Evolutionary conservation across 1,139 yeast genomes (phyloP), one percentile per base, ranked within the genome.

Genomic region (Kluyveromyces sp.): DNA sequence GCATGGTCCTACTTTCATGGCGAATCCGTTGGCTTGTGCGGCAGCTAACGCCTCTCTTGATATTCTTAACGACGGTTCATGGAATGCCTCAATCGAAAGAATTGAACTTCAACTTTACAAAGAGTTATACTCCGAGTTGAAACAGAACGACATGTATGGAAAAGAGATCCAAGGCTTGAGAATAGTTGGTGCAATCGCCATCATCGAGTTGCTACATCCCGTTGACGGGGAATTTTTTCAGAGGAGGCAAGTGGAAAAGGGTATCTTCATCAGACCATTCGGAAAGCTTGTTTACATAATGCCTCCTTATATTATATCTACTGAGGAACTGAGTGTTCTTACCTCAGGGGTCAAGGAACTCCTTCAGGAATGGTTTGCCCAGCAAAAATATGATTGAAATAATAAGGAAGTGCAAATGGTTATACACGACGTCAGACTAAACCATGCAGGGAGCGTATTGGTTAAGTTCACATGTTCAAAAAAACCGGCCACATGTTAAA

Each of bases 1-100:
- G 57, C 70, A 66, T 48, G 70, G 70, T 8, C 66, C 67, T 17
- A 66, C 70, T 0, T 66, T 60, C 47, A 59, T 64, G 58, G 68
- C 64, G 1, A 62, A 66, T 35, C 67, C 70, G 8, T 51, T 65
- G 36, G 64, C 66, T 3, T 66, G 69, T 49, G 55, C 60, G 7
- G 62, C 64, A 4, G 64, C 66, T 4, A 48, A 55, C 40, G 61
- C 59, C 7, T 63, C 63, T 7, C 44, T 66, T 33, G 61, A 64
- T 33, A 62, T 56, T 46, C 33, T 61, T 39, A 30, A 54, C 45
- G 41, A 59, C 48, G 46, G 61, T 44, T 37, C 54, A 39, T 49
- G 64, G 62, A 29, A 51, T 16, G 17, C 13, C 3, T 53, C 54
- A 33, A 63, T 58, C 4, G 40, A 46, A 2, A 25, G 34, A 8